phyloP scores from a whole-genome alignment of 2,329 filamentous ascomycete genomes.

The Penicillium sp. region DNA sequence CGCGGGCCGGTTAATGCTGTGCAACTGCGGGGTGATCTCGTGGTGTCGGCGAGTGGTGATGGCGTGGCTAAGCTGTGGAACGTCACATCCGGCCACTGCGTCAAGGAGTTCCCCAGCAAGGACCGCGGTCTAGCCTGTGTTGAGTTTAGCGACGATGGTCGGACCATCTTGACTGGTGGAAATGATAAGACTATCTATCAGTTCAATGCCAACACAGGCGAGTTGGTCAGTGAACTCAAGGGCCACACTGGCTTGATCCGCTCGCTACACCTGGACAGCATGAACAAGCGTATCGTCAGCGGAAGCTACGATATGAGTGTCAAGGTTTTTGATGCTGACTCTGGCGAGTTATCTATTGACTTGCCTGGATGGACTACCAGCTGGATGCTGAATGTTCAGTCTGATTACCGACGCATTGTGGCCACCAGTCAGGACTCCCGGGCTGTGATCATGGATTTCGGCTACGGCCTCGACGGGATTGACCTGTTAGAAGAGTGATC shows the following conservation, averaged over 20 bases:
- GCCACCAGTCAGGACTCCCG: slow-evolving; percentile 93
- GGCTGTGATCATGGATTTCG: slow-evolving; percentile 93
- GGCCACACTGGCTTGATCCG: slow-evolving; percentile 86
- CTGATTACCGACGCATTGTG: slow-evolving; percentile 90
- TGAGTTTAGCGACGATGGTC: slow-evolving; percentile 94
- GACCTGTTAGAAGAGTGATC: slow-evolving; percentile 48
- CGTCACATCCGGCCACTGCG: slow-evolving; percentile 79
- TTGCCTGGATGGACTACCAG: slow-evolving; percentile 95
- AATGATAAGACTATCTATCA: slow-evolving; percentile 96
- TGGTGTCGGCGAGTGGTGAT: slow-evolving; percentile 92
- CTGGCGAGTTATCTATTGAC: slow-evolving; percentile 73
- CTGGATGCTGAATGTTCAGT: slow-evolving; percentile 96
- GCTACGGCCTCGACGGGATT: slow-evolving; percentile 56
- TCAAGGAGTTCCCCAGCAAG: slow-evolving; percentile 86
- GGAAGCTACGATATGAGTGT: slow-evolving; percentile 95
- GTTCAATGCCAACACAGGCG: slow-evolving; percentile 89
- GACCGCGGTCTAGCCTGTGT: slow-evolving; percentile 93
- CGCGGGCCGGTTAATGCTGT: slow-evolving; percentile 93
- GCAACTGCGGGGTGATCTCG: slow-evolving; percentile 86
- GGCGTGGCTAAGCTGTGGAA: slow-evolving; percentile 95
- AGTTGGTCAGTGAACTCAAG: slow-evolving; percentile 74
- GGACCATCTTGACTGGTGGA: slow-evolving; percentile 87
- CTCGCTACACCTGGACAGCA: slow-evolving; percentile 84
- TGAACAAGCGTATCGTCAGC: slow-evolving; percentile 82
- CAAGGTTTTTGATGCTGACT: slow-evolving; percentile 87